Percentiles rank a stretch among this genome's conserved stretches.
Conservation (phyloP, 306 rosid genomes). For the Citrullus colocynthis region DNA sequence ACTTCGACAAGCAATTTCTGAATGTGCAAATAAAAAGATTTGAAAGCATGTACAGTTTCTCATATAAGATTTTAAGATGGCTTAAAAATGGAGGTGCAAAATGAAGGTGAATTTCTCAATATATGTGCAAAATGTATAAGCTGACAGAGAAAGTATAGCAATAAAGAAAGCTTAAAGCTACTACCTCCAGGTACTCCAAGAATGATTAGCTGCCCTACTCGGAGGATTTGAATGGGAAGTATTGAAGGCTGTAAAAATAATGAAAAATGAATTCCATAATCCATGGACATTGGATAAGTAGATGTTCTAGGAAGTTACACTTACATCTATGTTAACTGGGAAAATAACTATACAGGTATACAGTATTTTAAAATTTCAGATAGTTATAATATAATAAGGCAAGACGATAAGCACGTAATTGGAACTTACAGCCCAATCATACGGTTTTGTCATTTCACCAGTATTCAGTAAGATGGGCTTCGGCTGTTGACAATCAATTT, state of each 20-base stretch:
- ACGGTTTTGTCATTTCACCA: slow-evolving; percentile 83
- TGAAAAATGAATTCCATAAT: background rate
- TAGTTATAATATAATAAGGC: background rate
- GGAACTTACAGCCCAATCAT: slow-evolving; percentile 92
- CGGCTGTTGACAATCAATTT: slow-evolving; percentile 63
- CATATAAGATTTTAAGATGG: background rate
- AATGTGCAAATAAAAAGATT: background rate
- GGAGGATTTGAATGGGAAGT: slow-evolving; percentile 87
- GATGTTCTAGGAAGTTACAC: background rate
- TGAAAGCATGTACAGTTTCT: background rate
- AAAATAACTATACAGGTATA: background rate
- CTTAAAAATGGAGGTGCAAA: background rate
- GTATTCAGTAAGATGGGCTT: slow-evolving; percentile 92
- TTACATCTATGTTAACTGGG: background rate
- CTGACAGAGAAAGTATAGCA: background rate
- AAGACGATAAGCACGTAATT: background rate
- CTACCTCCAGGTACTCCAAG: slow-evolving; percentile 90
- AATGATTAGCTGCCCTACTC: slow-evolving; percentile 65
- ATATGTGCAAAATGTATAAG: background rate
- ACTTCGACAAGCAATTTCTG: background rate
- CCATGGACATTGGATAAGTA: background rate
- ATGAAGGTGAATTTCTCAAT: background rate
- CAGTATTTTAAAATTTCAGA: background rate
- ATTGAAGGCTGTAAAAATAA: slow-evolving; percentile 67
- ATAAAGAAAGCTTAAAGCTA: slow-evolving; percentile 13